Conservation (phyloP, 2,329 filamentous ascomycete genomes). For the Neospermospora avenae region DNA sequence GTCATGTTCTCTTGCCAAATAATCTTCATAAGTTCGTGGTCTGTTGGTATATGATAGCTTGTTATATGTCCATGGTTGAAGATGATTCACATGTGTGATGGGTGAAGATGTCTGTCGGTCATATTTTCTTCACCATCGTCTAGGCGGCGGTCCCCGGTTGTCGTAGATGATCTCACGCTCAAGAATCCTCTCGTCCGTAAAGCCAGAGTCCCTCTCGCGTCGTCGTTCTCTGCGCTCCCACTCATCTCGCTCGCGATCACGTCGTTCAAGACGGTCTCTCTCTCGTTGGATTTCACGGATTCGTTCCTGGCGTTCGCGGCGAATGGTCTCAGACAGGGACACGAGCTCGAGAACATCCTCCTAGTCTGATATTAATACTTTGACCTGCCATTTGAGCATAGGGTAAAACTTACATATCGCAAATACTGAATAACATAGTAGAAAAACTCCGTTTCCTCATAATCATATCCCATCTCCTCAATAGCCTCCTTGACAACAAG, state of each 20-base stretch:
- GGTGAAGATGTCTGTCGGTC: neutral
- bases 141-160: conserved; percentile 11
- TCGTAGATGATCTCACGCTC: conserved; percentile 70
- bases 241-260: conserved; percentile 41
- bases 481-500: conserved; percentile 84
- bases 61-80: neutral
- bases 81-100: neutral
- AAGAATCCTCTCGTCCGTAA: conserved; percentile 61
- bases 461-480: conserved; percentile 79
- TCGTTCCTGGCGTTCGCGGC: conserved; percentile 54
- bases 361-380: conserved; percentile 47
- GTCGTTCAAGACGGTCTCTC: conserved; percentile 46
- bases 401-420: conserved; percentile 65
- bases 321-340: conserved; percentile 78
- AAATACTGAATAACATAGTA: conserved; percentile 94
- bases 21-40: neutral
- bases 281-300: conserved; percentile 57
- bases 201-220: conserved; percentile 32
- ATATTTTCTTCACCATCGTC: conserved; percentile 15
- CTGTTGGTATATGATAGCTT: neutral
- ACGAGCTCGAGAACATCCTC: conserved; percentile 85
- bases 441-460: conserved; percentile 83
- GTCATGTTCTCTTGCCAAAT: neutral
- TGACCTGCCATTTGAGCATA: neutral
- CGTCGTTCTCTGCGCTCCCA: conserved; percentile 37